Percentiles rank a stretch among this genome's conserved stretches.
These are phyloP conservation scores for Lindgomyces ingoldianus DNA, from an alignment of 495 filamentous ascomycete species.

Conservation along the genomic window DNA sequence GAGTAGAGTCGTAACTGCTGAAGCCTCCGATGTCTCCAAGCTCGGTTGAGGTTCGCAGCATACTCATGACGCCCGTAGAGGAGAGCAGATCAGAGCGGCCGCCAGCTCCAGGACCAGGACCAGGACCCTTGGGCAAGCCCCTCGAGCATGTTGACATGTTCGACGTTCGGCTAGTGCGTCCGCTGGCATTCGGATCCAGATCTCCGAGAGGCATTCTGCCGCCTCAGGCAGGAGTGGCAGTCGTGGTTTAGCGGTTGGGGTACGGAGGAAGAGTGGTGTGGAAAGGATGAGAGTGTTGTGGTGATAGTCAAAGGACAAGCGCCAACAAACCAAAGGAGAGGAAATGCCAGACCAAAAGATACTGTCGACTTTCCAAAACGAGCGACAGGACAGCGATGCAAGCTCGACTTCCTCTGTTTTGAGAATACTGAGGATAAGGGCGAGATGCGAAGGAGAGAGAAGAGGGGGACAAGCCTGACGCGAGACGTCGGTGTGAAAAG, in stretches of 20 bases:
- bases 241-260: neutral
- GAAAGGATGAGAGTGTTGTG: neutral
- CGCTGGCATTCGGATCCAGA: conserved; percentile 44
- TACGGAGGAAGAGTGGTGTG: too few relatives aligned
- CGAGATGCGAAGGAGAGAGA: conserved; percentile 14
- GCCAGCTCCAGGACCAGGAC: neutral
- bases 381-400: conserved; percentile 8
- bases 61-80: conserved; percentile 49
- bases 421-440: conserved; percentile 25
- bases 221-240: neutral
- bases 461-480: neutral
- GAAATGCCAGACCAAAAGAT: conserved; percentile 6
- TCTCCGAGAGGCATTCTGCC: conserved; percentile 48
- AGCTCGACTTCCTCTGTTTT: conserved; percentile 8
- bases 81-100: conserved; percentile 32
- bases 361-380: conserved; percentile 18
- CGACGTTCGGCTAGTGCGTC: conserved; percentile 45
- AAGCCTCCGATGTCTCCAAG: conserved; percentile 67
- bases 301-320: too few relatives aligned
- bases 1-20: conserved; percentile 53
- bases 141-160: conserved; percentile 42
- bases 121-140: conserved; percentile 2
- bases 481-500: neutral
- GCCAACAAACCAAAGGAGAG: conserved; percentile 1
- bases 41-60: conserved; percentile 72